Conservation (phyloP, 345 rosid genomes). For the Moricandia moricandioides region DNA sequence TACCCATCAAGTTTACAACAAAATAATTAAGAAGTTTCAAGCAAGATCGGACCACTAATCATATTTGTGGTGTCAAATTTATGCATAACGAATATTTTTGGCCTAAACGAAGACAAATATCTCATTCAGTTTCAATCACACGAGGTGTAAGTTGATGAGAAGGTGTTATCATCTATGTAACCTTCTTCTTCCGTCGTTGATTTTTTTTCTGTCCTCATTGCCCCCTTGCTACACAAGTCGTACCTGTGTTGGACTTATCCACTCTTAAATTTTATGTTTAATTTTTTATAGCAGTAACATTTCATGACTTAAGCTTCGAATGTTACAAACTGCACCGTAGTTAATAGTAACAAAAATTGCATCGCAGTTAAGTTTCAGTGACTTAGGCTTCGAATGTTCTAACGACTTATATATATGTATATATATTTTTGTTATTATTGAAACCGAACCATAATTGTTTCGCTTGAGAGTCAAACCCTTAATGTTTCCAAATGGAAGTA, state of each 20-base stretch:
- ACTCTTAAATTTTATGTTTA: not conserved
- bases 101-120: constrained; percentile 6
- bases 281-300: not conserved
- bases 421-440: too few species aligned
- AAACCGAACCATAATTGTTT: too few species aligned
- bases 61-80: not conserved
- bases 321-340: too few species aligned
- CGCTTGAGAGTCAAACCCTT: not conserved
- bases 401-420: too few species aligned
- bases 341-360: too few species aligned
- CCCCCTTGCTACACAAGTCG: constrained; percentile 11
- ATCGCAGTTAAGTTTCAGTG: not conserved
- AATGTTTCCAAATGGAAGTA: not conserved
- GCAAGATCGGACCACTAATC: not conserved
- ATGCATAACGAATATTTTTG: constrained; percentile 2
- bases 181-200: constrained; percentile 39
- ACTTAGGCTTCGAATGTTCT: not conserved
- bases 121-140: constrained; percentile 19
- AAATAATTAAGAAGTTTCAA: not conserved
- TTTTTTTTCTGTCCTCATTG: constrained; percentile 9
- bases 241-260: constrained; percentile 25
- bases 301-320: too few species aligned
- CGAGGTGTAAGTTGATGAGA: constrained; percentile 28
- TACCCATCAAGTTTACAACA: not conserved
- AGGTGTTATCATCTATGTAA: constrained; percentile 21